Conservation (phyloP, 2,329 filamentous ascomycete species). For the Pyrenochaeta sp. region DNA sequence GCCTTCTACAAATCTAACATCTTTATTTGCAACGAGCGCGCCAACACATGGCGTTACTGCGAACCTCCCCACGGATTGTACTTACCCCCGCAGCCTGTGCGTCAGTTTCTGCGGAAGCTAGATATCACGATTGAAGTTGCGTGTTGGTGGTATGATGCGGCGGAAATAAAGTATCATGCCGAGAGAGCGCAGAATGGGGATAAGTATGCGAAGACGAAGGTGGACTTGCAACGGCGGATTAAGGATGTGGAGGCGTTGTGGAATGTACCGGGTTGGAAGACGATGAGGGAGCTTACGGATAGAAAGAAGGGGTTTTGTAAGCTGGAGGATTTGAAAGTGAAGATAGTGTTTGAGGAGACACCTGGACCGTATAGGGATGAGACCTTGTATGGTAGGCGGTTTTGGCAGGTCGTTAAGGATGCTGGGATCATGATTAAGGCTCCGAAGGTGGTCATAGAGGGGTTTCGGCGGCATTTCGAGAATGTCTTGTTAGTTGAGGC, state of each 20-base stretch:
- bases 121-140: background rate
- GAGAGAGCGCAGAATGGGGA: background rate
- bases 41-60: background rate
- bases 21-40: background rate
- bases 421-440: background rate
- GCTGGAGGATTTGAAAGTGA: background rate
- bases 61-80: background rate
- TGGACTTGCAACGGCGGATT: background rate
- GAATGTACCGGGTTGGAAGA: background rate
- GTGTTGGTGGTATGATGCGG: background rate
- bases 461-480: background rate
- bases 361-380: background rate
- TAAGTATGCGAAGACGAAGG: background rate
- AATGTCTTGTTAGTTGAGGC: background rate
- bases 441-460: background rate
- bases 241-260: background rate
- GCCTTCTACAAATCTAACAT: background rate
- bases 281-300: background rate
- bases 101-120: background rate
- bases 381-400: background rate
- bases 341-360: background rate
- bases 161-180: background rate
- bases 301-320: background rate
- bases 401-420: background rate
- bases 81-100: background rate